Base-by-base conservation (phyloP, 257 asterid genomes). In the Datura wrightii region DNA sequence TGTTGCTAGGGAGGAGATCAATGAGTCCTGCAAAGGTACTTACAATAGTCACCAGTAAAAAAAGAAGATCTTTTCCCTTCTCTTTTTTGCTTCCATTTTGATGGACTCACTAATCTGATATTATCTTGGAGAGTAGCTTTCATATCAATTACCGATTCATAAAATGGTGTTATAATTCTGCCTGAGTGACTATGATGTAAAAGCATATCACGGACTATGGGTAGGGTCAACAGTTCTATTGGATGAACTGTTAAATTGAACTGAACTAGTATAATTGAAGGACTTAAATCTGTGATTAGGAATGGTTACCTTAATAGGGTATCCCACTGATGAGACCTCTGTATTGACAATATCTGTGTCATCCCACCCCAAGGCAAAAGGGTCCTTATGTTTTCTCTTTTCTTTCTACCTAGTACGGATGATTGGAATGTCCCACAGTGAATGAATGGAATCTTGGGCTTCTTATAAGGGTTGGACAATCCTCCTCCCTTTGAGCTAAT, bases 1-100 rank as follows among this genome's bases (percentile, higher is more conserved):
- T 4, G 18, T 78, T 78, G 63, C 82, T 39, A 15, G 8, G 2
- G 63, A 52, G 82, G 82, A 76, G 82, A 31, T 76, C 44, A 52
- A 34, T 8, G 48, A 78, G 62, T 78, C 82, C 31, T 34, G 16
- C 48, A 8, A 52, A 78, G 82, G 82, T 78, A 78, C 31, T 34
- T 8, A 7, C 46, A 50, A 74, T 13, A 52, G 31, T 55, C 42
- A 50, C 44, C 82, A 1, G 8, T 76, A 7, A 15, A 69, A 67
- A 69, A 11, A 8, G n/a, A 37, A 1, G 15, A 50, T 14, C 41
- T 52, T 10, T n/a, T 34, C 24, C 36, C 6, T 53, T 34, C 48
- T 34, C 16, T 8, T 52, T 34, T 78, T 53, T 4, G 82, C 48
- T 31, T 78, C 82, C 0, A 34, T 15, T 13, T 78, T 78, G 8